Evolutionary conservation across 148 eudicot species (phyloP).

Genomic region (Rhododendron griersonianum): DNA sequence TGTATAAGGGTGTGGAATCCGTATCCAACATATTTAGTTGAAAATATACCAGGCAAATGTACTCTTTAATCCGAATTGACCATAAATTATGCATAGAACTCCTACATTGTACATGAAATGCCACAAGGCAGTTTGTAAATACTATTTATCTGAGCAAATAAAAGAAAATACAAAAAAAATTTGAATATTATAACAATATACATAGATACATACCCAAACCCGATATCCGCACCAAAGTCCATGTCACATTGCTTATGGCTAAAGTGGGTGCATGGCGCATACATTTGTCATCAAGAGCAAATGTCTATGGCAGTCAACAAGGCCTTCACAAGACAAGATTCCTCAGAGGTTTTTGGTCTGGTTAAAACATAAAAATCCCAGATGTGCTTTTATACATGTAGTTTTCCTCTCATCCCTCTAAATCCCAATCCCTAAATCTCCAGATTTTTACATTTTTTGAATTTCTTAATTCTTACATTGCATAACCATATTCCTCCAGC

Average conservation of each 20-base stretch:
- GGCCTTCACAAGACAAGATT: not conserved
- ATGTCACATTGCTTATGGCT: not conserved
- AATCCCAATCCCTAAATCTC: no score
- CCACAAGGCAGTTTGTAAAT: not conserved
- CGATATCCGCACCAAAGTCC: not conserved
- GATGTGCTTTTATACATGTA: not conserved
- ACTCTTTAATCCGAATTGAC: not conserved
- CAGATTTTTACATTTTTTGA: no score
- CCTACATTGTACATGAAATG: no score
- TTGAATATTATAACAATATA: not conserved
- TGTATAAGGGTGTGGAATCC: not conserved
- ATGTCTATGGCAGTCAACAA: not conserved
- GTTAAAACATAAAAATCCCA: not conserved
- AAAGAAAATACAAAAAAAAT: no score
- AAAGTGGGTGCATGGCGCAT: not conserved
- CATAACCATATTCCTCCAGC: no score
- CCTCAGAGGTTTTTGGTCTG: not conserved
- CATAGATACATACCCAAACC: not conserved
- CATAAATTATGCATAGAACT: not conserved
- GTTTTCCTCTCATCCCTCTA: not conserved
- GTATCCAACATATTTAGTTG: not conserved
- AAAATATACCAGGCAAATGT: not conserved
- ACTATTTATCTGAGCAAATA: not conserved
- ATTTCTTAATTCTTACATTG: no score
- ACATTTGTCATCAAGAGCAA: not conserved